A percentile compares a stretch with the other conserved stretches of the same genome.
Evolutionary conservation across 192 early-diverging fungal species (phyloP).

Genomic region (Coemansia reversa): DNA sequence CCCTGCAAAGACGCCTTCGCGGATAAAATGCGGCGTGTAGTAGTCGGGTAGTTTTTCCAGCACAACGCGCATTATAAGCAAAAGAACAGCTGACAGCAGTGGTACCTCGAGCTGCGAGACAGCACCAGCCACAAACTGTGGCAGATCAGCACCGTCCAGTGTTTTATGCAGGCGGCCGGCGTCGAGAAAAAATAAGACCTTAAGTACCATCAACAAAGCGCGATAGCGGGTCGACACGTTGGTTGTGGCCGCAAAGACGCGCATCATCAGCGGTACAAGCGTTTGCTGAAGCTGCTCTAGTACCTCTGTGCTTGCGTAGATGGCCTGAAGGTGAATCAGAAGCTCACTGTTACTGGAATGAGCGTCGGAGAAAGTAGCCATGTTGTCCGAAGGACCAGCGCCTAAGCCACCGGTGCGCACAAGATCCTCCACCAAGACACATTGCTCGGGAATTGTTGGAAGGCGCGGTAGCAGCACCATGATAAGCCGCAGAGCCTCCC

Average conservation of each 20-base stretch:
- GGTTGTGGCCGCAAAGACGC: constrained; percentile 69
- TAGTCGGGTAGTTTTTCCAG: constrained; percentile 60
- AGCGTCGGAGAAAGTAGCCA: background rate
- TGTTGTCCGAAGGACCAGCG: background rate
- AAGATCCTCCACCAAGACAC: constrained; percentile 4
- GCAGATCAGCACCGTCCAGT: constrained; percentile 42
- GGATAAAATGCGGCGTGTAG: constrained; percentile 61
- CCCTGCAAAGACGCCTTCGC: constrained; percentile 74
- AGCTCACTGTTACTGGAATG: background rate
- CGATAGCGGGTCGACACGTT: constrained; percentile 65
- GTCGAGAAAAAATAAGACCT: constrained; percentile 54
- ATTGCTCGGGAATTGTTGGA: constrained; percentile 4
- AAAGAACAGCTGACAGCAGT: constrained; percentile 20
- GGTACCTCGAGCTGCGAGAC: constrained; percentile 21
- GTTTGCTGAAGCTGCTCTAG: constrained; percentile 31
- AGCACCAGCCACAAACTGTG: constrained; percentile 20
- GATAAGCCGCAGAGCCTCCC: constrained; percentile 34
- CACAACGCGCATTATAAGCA: constrained; percentile 60
- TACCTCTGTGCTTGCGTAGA: constrained; percentile 8
- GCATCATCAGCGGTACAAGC: constrained; percentile 70
- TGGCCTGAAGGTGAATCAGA: constrained; percentile 2
- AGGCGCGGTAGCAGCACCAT: constrained; percentile 25
- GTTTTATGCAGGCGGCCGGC: constrained; percentile 44
- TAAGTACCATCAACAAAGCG: constrained; percentile 62
- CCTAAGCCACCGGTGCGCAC: background rate